These are phyloP conservation scores for Nymphaea colorata DNA, from an alignment of 164 flowering plant genomes.

Conservation along the genomic window DNA sequence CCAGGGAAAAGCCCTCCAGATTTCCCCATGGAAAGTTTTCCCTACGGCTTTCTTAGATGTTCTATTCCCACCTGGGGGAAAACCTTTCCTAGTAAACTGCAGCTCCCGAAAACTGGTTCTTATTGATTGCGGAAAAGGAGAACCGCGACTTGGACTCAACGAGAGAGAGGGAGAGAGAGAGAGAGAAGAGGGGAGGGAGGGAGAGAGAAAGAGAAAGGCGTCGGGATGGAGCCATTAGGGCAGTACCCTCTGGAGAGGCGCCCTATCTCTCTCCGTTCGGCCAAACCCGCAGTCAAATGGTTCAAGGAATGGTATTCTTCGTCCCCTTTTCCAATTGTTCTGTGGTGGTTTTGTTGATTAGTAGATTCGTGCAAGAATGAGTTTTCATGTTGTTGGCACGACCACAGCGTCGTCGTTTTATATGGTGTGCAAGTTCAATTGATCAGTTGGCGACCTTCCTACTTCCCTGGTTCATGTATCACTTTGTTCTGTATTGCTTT, in stretches of 20 bases:
- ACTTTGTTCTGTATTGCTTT: not conserved
- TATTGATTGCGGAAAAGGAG: no score
- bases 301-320: conserved; percentile 1
- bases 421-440: not conserved
- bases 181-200: not conserved
- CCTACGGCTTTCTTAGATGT: no score
- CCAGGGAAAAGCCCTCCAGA: no score
- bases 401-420: not conserved
- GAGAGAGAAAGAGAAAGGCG: conserved; percentile 3
- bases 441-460: not conserved
- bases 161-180: no score
- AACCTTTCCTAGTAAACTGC: no score
- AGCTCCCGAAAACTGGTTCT: no score
- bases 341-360: not conserved
- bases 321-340: not conserved
- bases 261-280: not conserved
- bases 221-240: not conserved
- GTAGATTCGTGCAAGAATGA: not conserved
- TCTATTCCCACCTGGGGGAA: no score
- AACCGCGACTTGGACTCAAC: no score
- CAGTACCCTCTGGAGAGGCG: conserved; percentile 1
- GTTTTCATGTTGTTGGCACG: not conserved
- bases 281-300: conserved; percentile 1
- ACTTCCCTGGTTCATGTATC: not conserved
- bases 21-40: no score